A percentile compares a stretch with the other conserved stretches of the same genome.
Evolutionary conservation across 1,284 basidiomycete genomes (phyloP).

Genomic region (Calocybe gambosa): DNA sequence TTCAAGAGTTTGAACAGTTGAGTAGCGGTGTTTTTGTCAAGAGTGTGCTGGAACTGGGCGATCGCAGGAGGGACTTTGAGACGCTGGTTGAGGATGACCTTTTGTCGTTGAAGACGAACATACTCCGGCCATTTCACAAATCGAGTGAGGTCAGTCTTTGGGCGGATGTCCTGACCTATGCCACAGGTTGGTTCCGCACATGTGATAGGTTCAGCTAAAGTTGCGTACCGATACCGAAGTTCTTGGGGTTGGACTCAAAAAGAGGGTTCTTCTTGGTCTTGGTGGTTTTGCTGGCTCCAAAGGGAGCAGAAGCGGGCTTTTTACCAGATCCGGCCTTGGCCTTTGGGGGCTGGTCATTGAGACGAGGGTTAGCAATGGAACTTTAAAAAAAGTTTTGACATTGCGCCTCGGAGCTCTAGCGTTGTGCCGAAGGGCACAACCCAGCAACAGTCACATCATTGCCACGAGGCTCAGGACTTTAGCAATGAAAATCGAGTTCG

Average conservation of each 20-base stretch:
- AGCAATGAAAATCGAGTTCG: constrained; percentile 9
- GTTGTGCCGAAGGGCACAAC: constrained; percentile 32
- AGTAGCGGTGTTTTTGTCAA: constrained; percentile 99
- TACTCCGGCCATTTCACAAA: constrained; percentile 99
- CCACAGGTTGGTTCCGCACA: not conserved
- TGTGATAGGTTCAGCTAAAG: not conserved
- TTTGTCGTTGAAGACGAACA: constrained; percentile 96
- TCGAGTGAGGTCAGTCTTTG: constrained; percentile 87
- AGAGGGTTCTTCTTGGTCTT: constrained; percentile 93
- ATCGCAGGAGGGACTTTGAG: constrained; percentile 98
- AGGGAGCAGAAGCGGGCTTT: constrained; percentile 76
- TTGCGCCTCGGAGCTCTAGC: constrained; percentile 71
- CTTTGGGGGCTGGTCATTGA: constrained; percentile 87
- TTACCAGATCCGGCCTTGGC: constrained; percentile 64
- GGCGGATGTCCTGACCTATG: constrained; percentile 90
- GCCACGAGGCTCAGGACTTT: constrained; percentile 22
- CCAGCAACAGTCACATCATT: constrained; percentile 42
- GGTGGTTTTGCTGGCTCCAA: constrained; percentile 65
- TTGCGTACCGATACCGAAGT: constrained; percentile 89
- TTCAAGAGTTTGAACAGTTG: constrained; percentile 97
- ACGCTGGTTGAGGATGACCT: constrained; percentile 97
- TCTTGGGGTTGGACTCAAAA: constrained; percentile 86
- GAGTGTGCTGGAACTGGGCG: constrained; percentile 95
- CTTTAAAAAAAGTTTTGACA: constrained; percentile 26
- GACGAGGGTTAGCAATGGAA: constrained; percentile 61